Evolutionary conservation across 2,329 filamentous ascomycete genomes (phyloP).

Genomic region (Kalmusia sp.): DNA sequence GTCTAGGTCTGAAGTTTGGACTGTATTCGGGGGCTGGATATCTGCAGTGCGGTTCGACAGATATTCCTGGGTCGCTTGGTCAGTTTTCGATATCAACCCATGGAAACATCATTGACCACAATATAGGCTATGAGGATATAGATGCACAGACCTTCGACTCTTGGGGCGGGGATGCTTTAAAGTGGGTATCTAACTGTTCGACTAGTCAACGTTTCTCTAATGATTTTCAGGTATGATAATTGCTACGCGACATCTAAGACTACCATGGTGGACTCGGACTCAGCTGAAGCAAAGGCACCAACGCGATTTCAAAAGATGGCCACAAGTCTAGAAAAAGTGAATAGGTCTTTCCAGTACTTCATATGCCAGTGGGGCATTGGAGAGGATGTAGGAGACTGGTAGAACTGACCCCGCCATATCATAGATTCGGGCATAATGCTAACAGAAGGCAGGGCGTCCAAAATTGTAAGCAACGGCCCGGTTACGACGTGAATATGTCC

Average conservation of each 20-base stretch:
- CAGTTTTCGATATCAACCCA: slow-evolving; percentile 40
- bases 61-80: slow-evolving; percentile 57
- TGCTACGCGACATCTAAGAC: slow-evolving; percentile 38
- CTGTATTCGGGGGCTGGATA: slow-evolving; percentile 57
- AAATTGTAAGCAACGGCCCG: too few species aligned
- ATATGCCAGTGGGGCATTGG: slow-evolving; percentile 51
- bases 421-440: not conserved
- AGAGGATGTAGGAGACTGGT: slow-evolving; percentile 39
- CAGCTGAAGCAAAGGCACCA: slow-evolving; percentile 35
- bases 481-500: too few species aligned
- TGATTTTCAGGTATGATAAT: slow-evolving; percentile 40
- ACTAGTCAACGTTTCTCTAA: slow-evolving; percentile 34
- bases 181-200: slow-evolving; percentile 51
- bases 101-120: slow-evolving; percentile 24
- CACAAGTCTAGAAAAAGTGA: slow-evolving; percentile 29
- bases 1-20: slow-evolving; percentile 59
- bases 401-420: too few species aligned
- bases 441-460: slow-evolving; percentile 25
- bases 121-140: slow-evolving; percentile 59
- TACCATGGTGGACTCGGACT: slow-evolving; percentile 45
- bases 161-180: slow-evolving; percentile 52
- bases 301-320: slow-evolving; percentile 40
- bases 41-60: slow-evolving; percentile 51
- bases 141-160: slow-evolving; percentile 65
- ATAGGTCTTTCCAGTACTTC: slow-evolving; percentile 44